A percentile compares a stretch with the other conserved stretches of the same genome.
phyloP scores from a whole-genome alignment of 2,329 filamentous ascomycete genomes.

The Aspergillus tanneri region DNA sequence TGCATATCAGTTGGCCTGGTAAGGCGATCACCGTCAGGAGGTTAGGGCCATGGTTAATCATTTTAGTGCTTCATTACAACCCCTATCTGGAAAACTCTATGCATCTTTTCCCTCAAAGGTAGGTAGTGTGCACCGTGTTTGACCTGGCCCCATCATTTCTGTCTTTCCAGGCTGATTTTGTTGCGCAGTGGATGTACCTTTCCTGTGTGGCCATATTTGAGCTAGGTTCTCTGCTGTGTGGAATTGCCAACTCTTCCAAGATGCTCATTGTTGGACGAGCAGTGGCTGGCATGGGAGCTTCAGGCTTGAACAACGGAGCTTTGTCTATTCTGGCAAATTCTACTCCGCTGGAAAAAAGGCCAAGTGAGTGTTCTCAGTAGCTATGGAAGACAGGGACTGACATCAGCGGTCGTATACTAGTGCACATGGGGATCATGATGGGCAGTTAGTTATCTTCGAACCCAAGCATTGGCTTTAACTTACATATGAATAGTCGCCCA shows the following conservation, averaged over 20 bases:
- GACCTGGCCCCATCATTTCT: no score
- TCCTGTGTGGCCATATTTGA: slow-evolving; percentile 30
- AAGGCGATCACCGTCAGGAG: not conserved
- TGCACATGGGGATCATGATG: slow-evolving; percentile 20
- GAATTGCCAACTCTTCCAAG: slow-evolving; percentile 25
- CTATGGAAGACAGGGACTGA: not conserved
- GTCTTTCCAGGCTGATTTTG: not conserved
- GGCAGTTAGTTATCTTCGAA: slow-evolving; percentile 7
- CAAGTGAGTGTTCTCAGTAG: slow-evolving; percentile 7
- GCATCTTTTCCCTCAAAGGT: not conserved
- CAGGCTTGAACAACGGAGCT: slow-evolving; percentile 28
- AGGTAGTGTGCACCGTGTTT: not conserved
- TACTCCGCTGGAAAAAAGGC: slow-evolving; percentile 27
- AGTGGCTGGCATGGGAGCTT: slow-evolving; percentile 27
- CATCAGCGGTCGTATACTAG: not conserved
- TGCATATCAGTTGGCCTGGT: not conserved
- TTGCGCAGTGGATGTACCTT: slow-evolving; percentile 23
- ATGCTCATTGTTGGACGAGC: slow-evolving; percentile 33
- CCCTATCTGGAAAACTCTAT: not conserved
- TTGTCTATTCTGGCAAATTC: slow-evolving; percentile 27
- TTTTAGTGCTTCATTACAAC: not conserved
- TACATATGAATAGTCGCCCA: slow-evolving; percentile 22
- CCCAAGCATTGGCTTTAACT: not conserved
- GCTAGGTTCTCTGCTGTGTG: slow-evolving; percentile 30
- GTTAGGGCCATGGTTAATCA: not conserved